These are phyloP conservation scores for Ophiognomonia clavigignenti-juglandacearum DNA, from an alignment of 2,329 filamentous ascomycete genomes.

Conservation along the genomic window DNA sequence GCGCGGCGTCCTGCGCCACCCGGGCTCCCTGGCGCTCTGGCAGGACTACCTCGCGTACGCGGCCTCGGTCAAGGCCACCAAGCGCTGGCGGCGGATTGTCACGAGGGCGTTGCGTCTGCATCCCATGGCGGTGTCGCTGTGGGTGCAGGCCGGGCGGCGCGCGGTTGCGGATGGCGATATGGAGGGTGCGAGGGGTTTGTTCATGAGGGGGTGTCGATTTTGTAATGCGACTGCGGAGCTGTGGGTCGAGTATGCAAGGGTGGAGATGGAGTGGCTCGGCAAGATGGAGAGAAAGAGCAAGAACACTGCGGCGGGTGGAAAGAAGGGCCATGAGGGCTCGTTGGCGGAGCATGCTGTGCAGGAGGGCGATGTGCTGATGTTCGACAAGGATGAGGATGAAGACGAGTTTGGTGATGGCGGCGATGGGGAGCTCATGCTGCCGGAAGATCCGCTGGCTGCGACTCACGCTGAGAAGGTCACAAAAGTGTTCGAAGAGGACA, in stretches of 20 bases:
- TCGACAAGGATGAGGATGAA: constrained; percentile 45
- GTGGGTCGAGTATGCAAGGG: constrained; percentile 85
- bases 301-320: constrained; percentile 37
- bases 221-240: constrained; percentile 69
- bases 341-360: constrained; percentile 27
- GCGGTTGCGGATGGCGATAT: constrained; percentile 82
- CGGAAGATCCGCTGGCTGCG: constrained; percentile 36
- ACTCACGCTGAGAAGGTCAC: constrained; percentile 22
- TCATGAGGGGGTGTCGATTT: constrained; percentile 85
- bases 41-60: constrained; percentile 84
- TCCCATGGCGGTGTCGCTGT: constrained; percentile 76
- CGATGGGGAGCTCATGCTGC: constrained; percentile 37
- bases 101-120: constrained; percentile 75
- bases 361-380: constrained; percentile 41
- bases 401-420: constrained; percentile 39
- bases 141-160: constrained; percentile 78
- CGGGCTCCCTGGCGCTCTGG: constrained; percentile 78
- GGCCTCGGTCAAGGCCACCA: constrained; percentile 59
- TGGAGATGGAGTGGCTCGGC: constrained; percentile 88
- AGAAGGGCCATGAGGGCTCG: constrained; percentile 30
- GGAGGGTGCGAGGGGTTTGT: constrained; percentile 76
- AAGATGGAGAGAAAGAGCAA: constrained; percentile 75
- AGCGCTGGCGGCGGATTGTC: constrained; percentile 60
- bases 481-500: constrained; percentile 43
- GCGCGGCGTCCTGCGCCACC: constrained; percentile 77